Evolutionary conservation across 768 basidiomycete species (phyloP), one percentile per base, ranked within the genome.

Genomic region (Tephrocybe sp.): DNA sequence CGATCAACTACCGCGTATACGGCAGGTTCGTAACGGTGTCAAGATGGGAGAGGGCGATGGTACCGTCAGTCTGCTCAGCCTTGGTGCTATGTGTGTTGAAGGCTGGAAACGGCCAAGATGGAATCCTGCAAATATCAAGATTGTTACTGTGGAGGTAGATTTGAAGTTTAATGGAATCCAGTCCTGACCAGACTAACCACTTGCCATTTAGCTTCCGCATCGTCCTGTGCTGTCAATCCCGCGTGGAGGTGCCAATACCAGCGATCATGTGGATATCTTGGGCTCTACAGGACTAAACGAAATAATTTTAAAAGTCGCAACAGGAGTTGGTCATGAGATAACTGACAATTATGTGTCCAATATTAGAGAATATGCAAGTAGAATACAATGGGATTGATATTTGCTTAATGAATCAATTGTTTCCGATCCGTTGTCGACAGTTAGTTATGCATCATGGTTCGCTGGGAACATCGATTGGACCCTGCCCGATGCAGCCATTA

Each of bases 1-100:
- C n/a, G n/a, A n/a, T n/a, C n/a, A n/a, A n/a, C n/a, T n/a, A n/a
- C n/a, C n/a, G n/a, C n/a, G n/a, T n/a, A n/a, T n/a, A n/a, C 37
- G 37, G 9, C 16, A 85, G 84, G 70, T 91, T 41, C 71, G 77
- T 45, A 91, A 89, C 54, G 94, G 94, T 10, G 91, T 97, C 45
- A 90, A 88, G 57, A 83, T 94, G 67, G 91, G 92, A 33, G 93
- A 97, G 70, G 95, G 94, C 7, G 97, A 98, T 64, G 95, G 97
- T 11, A 97, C 97, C 2, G 93, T 94, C 19, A 83, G 83, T 57
- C 68, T 93, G 34, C 61, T 94, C 27, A 91, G 88, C 56, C 74
- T 94, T 45, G 95, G 94, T 13, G 83, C 89, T n/a, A 97, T 98
- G 93, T 97, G 95, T 60, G 85, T 88, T 10, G 91, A 93, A 61